Evolutionary conservation across 2,329 filamentous ascomycete genomes (phyloP).

Genomic region (Ophiostoma perfectum): DNA sequence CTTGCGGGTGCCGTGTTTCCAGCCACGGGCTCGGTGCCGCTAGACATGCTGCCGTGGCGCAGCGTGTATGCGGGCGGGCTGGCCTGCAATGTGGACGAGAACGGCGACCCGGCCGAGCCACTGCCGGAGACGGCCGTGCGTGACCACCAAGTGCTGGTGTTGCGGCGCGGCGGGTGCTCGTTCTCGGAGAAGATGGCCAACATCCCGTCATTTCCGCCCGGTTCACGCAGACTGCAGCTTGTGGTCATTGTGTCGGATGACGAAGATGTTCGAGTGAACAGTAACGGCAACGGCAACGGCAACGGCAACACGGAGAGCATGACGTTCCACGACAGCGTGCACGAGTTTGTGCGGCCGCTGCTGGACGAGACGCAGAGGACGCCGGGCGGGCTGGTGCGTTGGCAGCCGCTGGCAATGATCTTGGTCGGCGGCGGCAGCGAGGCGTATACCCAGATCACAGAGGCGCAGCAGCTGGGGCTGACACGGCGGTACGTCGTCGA

Average conservation of each 20-base stretch:
- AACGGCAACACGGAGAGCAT: conserved; percentile 24
- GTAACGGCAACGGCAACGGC: conserved; percentile 22
- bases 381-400: conserved; percentile 60
- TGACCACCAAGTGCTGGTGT: conserved; percentile 69
- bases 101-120: conserved; percentile 32
- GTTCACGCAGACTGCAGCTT: conserved; percentile 60
- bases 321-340: conserved; percentile 32
- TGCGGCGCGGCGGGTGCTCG: conserved; percentile 75
- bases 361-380: conserved; percentile 71
- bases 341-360: conserved; percentile 52
- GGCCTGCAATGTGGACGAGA: conserved; percentile 48
- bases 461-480: conserved; percentile 65
- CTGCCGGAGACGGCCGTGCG: conserved; percentile 48
- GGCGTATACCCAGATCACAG: conserved; percentile 57
- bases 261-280: conserved; percentile 33
- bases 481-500: conserved; percentile 73
- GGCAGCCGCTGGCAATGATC: conserved; percentile 72
- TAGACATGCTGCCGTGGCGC: conserved; percentile 57
- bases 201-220: conserved; percentile 71
- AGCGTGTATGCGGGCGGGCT: conserved; percentile 66
- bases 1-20: conserved; percentile 33
- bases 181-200: conserved; percentile 79
- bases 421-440: conserved; percentile 70
- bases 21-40: conserved; percentile 34
- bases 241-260: conserved; percentile 70